A percentile compares a stretch with the other conserved stretches of the same genome.
These are phyloP conservation scores for Ogataea salicorniae DNA, from an alignment of 805 yeast genomes.

Conservation along the genomic window DNA sequence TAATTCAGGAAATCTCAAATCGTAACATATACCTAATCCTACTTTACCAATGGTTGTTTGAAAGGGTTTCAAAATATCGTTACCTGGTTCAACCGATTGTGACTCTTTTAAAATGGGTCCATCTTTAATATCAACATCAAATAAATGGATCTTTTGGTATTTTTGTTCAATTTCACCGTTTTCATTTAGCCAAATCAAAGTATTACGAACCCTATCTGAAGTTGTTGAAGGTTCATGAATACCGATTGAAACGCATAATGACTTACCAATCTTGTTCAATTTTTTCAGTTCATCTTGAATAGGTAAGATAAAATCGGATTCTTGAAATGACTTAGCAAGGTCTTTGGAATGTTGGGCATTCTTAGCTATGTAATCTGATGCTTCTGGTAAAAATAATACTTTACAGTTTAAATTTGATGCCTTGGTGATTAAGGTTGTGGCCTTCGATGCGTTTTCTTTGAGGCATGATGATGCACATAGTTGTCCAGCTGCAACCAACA, in stretches of 20 bases:
- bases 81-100: conserved; percentile 78
- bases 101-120: conserved; percentile 82
- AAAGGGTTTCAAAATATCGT: conserved; percentile 46
- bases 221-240: conserved; percentile 71
- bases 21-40: conserved; percentile 80
- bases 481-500: conserved; percentile 79
- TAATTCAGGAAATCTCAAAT: conserved; percentile 80
- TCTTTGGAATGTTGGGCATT: conserved; percentile 59
- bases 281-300: conserved; percentile 42
- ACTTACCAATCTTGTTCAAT: conserved; percentile 34
- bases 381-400: conserved; percentile 86
- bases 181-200: conserved; percentile 63
- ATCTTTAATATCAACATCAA: conserved; percentile 77
- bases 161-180: conserved; percentile 60
- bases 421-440: conserved; percentile 50
- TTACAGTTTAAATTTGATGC: conserved; percentile 61
- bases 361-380: conserved; percentile 79
- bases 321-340: conserved; percentile 46
- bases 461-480: conserved; percentile 68
- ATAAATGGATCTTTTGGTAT: conserved; percentile 83
- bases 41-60: conserved; percentile 55
- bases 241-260: conserved; percentile 73
- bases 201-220: conserved; percentile 55
- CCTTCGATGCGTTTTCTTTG: conserved; percentile 53
- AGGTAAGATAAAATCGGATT: conserved; percentile 37